phyloP scores from a whole-genome alignment of 2,329 filamentous ascomycete genomes.

The Verticillium tricorpus region DNA sequence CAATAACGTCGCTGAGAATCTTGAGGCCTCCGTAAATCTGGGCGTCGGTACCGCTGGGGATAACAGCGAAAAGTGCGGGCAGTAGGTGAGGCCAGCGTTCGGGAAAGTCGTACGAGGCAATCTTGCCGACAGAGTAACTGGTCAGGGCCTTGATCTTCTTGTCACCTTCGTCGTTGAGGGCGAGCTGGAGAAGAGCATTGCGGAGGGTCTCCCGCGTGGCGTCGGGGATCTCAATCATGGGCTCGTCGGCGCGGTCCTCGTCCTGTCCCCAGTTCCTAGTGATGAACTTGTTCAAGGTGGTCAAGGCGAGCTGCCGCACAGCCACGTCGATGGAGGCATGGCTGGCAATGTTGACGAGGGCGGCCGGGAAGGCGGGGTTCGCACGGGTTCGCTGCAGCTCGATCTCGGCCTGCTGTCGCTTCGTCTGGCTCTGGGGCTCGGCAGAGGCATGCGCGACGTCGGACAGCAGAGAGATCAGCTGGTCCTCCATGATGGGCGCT shows the following conservation, averaged over 20 bases:
- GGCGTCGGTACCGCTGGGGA: slow-evolving; percentile 68
- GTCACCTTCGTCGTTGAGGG: slow-evolving; percentile 67
- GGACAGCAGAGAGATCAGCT: slow-evolving; percentile 76
- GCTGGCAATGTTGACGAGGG: slow-evolving; percentile 74
- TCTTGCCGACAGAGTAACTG: slow-evolving; percentile 87
- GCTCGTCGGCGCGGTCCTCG: slow-evolving; percentile 62
- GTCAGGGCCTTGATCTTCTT: slow-evolving; percentile 86
- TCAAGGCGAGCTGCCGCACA: slow-evolving; percentile 78
- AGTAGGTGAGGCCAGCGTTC: slow-evolving; percentile 92
- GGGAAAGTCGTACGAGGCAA: slow-evolving; percentile 88
- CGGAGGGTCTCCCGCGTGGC: slow-evolving; percentile 70
- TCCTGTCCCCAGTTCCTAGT: slow-evolving; percentile 77
- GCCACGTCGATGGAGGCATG: slow-evolving; percentile 68
- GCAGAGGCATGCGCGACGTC: slow-evolving; percentile 56
- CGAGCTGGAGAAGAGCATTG: slow-evolving; percentile 70
- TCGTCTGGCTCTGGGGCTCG: slow-evolving; percentile 69
- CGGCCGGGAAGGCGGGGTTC: slow-evolving; percentile 69
- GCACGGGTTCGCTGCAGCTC: slow-evolving; percentile 69
- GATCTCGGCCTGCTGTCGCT: slow-evolving; percentile 81
- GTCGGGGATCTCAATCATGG: slow-evolving; percentile 64
- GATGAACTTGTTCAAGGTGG: slow-evolving; percentile 78
- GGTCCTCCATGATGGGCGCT: slow-evolving; percentile 70
- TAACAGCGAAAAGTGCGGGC: slow-evolving; percentile 70
- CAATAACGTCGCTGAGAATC: slow-evolving; percentile 84
- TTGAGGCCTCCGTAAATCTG: slow-evolving; percentile 87